phyloP scores from a whole-genome alignment of 164 flowering plant species.

The Aristolochia contorta region DNA sequence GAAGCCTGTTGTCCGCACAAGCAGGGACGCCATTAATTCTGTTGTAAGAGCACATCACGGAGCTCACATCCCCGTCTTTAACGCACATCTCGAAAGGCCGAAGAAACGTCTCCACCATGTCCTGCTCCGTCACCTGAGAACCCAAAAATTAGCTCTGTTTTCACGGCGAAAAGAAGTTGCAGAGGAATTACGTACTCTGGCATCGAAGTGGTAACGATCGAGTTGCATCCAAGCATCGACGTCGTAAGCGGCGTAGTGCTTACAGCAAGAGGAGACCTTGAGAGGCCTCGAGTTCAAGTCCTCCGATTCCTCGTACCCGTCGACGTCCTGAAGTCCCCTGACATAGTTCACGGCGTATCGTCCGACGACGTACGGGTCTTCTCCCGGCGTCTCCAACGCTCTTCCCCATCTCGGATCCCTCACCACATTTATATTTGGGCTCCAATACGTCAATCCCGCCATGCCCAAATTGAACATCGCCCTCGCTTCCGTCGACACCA shows the following conservation, averaged over 20 bases:
- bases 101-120: constrained; percentile 12
- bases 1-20: constrained; percentile 13
- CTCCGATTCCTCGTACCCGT: constrained; percentile 1
- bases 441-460: constrained; percentile 17
- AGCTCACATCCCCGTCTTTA: constrained; percentile 15
- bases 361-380: constrained; percentile 12
- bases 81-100: constrained; percentile 20
- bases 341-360: constrained; percentile 10
- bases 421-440: constrained; percentile 15
- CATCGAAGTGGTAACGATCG: constrained; percentile 14
- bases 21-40: constrained; percentile 15
- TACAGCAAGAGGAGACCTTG: constrained; percentile 18
- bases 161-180: no score
- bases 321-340: constrained; percentile 17
- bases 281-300: constrained; percentile 13
- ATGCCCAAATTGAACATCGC: constrained; percentile 1
- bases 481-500: not conserved
- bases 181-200: constrained; percentile 6
- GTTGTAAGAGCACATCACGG: constrained; percentile 21
- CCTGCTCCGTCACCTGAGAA: constrained; percentile 11
- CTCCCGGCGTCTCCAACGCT: constrained; percentile 14
- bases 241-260: constrained; percentile 19
- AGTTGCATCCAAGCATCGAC: constrained; percentile 14
- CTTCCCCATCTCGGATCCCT: constrained; percentile 23
- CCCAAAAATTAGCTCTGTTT: no score